Evolutionary conservation across 139 green algal genomes (phyloP).

Genomic region (Deuterostichococcus epilithicus): DNA sequence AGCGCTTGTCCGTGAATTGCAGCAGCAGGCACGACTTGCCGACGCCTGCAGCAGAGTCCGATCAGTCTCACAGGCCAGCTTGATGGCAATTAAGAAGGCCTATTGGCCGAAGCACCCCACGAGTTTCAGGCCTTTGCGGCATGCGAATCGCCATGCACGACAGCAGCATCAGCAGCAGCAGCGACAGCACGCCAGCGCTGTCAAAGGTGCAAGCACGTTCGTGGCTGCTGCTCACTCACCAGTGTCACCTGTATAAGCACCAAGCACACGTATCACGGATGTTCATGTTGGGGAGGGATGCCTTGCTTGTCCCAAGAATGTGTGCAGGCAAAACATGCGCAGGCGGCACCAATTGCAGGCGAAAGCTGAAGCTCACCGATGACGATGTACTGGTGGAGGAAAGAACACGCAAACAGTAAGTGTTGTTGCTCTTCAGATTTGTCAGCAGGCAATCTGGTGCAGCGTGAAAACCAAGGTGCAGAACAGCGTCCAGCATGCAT

Average conservation of each 20-base stretch:
- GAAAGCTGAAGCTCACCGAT: constrained; percentile 73
- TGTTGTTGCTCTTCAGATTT: no score
- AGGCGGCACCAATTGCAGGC: neutral
- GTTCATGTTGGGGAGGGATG: neutral
- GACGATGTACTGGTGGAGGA: constrained; percentile 96
- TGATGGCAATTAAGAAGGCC: neutral
- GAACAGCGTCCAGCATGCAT: neutral
- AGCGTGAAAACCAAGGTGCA: no score
- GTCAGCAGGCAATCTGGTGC: no score
- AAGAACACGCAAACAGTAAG: neutral
- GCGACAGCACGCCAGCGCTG: neutral
- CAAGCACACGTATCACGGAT: neutral
- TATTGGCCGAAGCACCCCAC: neutral
- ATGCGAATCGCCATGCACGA: neutral
- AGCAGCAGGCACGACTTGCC: constrained; percentile 99
- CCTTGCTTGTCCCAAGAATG: no score
- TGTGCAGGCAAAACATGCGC: neutral
- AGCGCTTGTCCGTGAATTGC: constrained; percentile 99
- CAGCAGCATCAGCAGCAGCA: neutral
- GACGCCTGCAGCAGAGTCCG: constrained; percentile 69
- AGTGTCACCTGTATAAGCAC: neutral
- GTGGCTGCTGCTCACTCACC: neutral
- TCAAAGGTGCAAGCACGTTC: neutral
- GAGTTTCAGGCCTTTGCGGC: neutral
- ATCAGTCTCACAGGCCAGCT: neutral